Percentiles rank a stretch among this genome's conserved stretches.
Evolutionary conservation across 495 filamentous ascomycete genomes (phyloP).

Genomic region (Penicillium subrubescens): DNA sequence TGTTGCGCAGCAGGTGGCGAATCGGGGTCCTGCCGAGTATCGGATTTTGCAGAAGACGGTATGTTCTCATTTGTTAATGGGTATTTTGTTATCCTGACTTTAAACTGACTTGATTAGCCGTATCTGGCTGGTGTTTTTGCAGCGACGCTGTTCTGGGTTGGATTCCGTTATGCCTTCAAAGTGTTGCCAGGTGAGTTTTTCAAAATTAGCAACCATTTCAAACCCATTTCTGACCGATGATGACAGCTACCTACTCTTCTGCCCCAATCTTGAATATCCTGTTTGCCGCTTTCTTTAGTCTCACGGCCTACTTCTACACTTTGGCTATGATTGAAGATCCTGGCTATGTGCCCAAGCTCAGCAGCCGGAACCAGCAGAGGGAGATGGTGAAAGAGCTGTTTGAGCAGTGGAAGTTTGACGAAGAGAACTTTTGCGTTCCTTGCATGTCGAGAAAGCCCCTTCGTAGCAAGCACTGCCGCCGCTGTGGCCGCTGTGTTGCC

Average conservation of each 20-base stretch:
- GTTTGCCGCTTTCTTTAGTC: conserved; percentile 63
- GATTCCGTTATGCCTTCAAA: conserved; percentile 68
- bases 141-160: conserved; percentile 81
- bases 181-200: conserved; percentile 66
- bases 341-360: conserved; percentile 91
- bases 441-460: conserved; percentile 94
- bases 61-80: conserved; percentile 32
- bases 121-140: conserved; percentile 94
- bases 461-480: conserved; percentile 91
- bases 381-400: conserved; percentile 83
- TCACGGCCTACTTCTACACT: conserved; percentile 84
- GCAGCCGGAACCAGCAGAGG: conserved; percentile 84
- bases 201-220: not conserved
- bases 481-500: conserved; percentile 88
- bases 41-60: conserved; percentile 85
- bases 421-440: conserved; percentile 86
- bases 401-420: conserved; percentile 84
- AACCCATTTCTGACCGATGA: not conserved
- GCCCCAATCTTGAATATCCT: conserved; percentile 72
- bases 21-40: conserved; percentile 82
- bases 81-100: not conserved
- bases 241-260: conserved; percentile 61
- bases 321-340: conserved; percentile 85
- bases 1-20: conserved; percentile 72
- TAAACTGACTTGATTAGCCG: conserved; percentile 53